Evolutionary conservation across 371 early-diverging fungal genomes (phyloP).

Genomic region (Mortierella sp.): DNA sequence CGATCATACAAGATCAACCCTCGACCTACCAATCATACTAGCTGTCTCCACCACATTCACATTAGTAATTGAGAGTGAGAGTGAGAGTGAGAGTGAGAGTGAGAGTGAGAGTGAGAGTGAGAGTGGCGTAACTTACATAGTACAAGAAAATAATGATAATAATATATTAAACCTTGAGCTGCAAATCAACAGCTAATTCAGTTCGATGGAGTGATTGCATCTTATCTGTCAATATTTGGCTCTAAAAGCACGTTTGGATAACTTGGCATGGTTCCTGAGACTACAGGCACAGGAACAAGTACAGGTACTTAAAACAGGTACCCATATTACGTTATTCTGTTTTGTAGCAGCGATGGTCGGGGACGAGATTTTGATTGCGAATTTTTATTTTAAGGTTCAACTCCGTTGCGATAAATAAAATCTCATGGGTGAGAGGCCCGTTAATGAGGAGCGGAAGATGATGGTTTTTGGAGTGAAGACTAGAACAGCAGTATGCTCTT

Average conservation of each 20-base stretch:
- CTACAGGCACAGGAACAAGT: not conserved
- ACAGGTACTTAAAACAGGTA: not conserved
- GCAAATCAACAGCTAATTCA: too few species aligned
- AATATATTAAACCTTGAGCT: too few species aligned
- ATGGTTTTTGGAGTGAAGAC: not conserved
- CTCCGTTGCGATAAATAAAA: not conserved
- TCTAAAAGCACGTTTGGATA: too few species aligned
- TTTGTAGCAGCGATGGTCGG: not conserved
- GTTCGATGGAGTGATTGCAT: too few species aligned
- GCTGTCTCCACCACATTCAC: not conserved
- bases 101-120: too few species aligned
- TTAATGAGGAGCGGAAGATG: not conserved
- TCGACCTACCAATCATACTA: not conserved
- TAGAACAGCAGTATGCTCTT: not conserved
- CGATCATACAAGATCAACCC: slow-evolving; percentile 19
- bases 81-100: too few species aligned
- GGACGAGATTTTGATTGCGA: not conserved
- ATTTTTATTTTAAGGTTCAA: not conserved
- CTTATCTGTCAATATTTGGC: too few species aligned
- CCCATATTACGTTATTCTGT: not conserved
- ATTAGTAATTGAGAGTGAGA: too few species aligned
- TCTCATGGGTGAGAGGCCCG: too few species aligned
- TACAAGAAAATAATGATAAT: too few species aligned
- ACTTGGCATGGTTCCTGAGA: too few species aligned
- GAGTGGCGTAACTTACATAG: too few species aligned